Conservation (phyloP, 176 grass and related monocot species). For the Sorghum bicolor region DNA sequence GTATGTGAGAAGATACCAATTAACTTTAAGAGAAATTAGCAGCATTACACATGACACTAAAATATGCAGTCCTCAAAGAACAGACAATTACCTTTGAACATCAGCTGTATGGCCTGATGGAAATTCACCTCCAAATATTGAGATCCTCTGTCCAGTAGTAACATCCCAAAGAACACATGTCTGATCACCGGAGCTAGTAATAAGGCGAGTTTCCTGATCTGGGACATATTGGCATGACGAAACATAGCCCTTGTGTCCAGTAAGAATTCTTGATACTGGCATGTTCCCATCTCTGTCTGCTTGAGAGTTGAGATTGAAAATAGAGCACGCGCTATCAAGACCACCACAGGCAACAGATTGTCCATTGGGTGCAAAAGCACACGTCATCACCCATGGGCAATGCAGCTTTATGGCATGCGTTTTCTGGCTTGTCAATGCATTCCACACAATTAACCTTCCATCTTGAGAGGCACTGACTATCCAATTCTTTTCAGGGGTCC, state of each 20-base stretch:
- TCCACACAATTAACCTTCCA: slow-evolving; percentile 97
- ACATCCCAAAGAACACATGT: slow-evolving; percentile 95
- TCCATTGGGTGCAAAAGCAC: slow-evolving; percentile 94
- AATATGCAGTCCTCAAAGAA: slow-evolving; percentile 6
- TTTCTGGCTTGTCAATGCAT: slow-evolving; percentile 98
- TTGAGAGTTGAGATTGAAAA: slow-evolving; percentile 93
- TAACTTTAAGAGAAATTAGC: not conserved
- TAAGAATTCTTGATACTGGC: slow-evolving; percentile 78
- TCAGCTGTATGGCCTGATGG: slow-evolving; percentile 98
- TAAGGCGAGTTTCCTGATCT: slow-evolving; percentile 80
- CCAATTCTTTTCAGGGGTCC: slow-evolving; percentile 96
- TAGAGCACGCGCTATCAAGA: slow-evolving; percentile 97
- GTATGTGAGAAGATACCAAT: not conserved
- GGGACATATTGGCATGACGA: slow-evolving; percentile 94
- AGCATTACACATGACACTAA: not conserved
- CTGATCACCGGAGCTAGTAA: slow-evolving; percentile 91
- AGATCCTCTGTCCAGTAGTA: slow-evolving; percentile 92
- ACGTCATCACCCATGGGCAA: slow-evolving; percentile 96
- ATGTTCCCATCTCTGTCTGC: slow-evolving; percentile 87
- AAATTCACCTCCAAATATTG: slow-evolving; percentile 97
- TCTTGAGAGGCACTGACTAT: slow-evolving; percentile 95
- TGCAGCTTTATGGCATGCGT: slow-evolving; percentile 98
- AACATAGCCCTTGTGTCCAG: slow-evolving; percentile 95
- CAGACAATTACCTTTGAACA: slow-evolving; percentile 67
- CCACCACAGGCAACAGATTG: slow-evolving; percentile 96